Evolutionary conservation across 305 asterid genomes (phyloP), one percentile per base, ranked within the genome.

Genomic region (Fraxinus sp.): DNA sequence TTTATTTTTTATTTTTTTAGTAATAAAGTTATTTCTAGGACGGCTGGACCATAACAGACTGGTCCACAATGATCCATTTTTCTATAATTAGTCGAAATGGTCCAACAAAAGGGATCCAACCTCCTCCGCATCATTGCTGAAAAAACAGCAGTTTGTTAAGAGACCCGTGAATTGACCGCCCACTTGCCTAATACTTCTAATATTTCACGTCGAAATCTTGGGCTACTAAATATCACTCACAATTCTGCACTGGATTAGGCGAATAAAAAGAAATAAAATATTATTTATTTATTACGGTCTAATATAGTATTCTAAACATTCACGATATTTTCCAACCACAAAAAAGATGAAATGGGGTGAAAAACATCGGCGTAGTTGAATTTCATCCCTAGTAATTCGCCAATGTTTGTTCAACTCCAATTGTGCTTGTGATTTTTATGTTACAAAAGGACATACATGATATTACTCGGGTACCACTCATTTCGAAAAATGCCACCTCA

Each of bases 161-260:
- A 30, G 22, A 41, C 81, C 70, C 84, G 84, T 84, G 86, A 83
- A 79, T 22, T 74, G 26, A 36, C 24, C 9, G 39, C 14, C 26
- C 22, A 66, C 36, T 76, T 4, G 84, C 82, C 86, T 70, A 28
- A 80, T 84, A 84, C 81, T 68, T 77, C 75, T 68, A 49, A 74
- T 11, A 44, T 57, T 28, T 28, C 33, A 74, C 7, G 28, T 79
- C 71, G 3, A 75, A 14, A 44, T 84, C 84, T 84, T 76, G 86
- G 82, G 81, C 10, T 4, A 52, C 84, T 83, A 83, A 83, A 83
- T 83, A 74, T 79, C 26, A 33, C 33, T 39, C 64, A 41, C 78
- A 41, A 22, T 13, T 20, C 78, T 26, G 78, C 16, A 75, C 79
- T 10, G 62, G 22, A 16, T 52, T 52, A 3, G 22, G 4, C 6